Evolutionary conservation across 768 basidiomycete species (phyloP).

Genomic region (Tylopilus subfusipes): DNA sequence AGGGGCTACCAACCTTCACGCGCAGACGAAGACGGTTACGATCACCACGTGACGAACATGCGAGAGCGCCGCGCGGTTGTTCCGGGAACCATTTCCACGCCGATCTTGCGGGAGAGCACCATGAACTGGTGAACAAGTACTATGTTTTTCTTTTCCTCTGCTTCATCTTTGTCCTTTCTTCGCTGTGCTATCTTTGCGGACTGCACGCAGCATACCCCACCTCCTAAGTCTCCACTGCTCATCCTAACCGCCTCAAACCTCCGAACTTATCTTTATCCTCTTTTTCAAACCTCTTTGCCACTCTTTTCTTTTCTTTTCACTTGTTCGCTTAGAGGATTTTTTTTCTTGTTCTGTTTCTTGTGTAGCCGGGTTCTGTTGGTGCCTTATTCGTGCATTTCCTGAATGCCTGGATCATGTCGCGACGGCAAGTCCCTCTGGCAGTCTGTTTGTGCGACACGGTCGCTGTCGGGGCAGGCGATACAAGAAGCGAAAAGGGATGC

Average conservation of each 20-base stretch:
- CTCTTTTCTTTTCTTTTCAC: neutral
- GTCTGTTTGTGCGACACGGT: constrained; percentile 2
- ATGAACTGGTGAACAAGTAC: constrained; percentile 67
- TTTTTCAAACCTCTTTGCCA: constrained; percentile 2
- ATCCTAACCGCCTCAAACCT: neutral
- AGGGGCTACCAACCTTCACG: constrained; percentile 49
- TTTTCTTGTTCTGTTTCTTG: constrained; percentile 10
- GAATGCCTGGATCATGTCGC: constrained; percentile 20
- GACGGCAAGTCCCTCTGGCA: constrained; percentile 4
- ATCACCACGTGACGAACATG: constrained; percentile 36
- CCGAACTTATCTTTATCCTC: constrained; percentile 2
- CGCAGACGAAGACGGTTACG: constrained; percentile 37
- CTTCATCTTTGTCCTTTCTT: neutral
- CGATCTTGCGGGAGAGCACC: constrained; percentile 75
- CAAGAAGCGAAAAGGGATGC: neutral
- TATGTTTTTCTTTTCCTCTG: neutral
- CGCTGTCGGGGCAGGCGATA: neutral
- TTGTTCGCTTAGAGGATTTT: constrained; percentile 1
- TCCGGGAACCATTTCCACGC: constrained; percentile 67
- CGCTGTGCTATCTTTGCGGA: constrained; percentile 7
- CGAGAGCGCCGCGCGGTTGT: constrained; percentile 57
- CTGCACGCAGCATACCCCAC: constrained; percentile 15
- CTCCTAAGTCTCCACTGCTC: neutral
- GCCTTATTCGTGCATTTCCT: constrained; percentile 24
- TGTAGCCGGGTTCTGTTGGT: constrained; percentile 20